Conservation (phyloP, 805 yeast genomes). For the Metschnikowia bowlesiae region DNA sequence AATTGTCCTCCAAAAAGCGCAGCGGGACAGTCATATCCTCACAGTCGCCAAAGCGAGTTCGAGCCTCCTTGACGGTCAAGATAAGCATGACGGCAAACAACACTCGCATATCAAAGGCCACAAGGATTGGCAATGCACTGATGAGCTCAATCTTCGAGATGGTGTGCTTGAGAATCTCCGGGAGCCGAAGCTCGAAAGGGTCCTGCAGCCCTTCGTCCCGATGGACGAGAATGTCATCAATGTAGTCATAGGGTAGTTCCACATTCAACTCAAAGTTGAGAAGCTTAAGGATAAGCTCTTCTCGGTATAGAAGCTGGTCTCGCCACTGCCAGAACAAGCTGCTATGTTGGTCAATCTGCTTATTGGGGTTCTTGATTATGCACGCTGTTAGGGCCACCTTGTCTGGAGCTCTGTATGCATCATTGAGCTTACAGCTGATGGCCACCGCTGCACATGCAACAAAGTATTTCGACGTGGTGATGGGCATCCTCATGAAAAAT, state of each 20-base stretch:
- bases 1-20: conserved; percentile 6
- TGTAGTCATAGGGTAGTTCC: conserved; percentile 35
- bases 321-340: conserved; percentile 42
- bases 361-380: conserved; percentile 29
- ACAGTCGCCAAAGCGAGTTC: conserved; percentile 9
- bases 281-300: conserved; percentile 36
- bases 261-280: conserved; percentile 38
- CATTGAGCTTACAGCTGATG: conserved; percentile 40
- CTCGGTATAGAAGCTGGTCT: conserved; percentile 40
- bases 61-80: conserved; percentile 16
- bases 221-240: conserved; percentile 20
- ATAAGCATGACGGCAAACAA: conserved; percentile 26
- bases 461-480: conserved; percentile 40
- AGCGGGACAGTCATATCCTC: conserved; percentile 9
- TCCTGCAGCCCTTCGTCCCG: conserved; percentile 8
- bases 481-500: conserved; percentile 39
- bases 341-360: conserved; percentile 35
- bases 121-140: conserved; percentile 35
- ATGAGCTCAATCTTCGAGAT: conserved; percentile 34
- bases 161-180: conserved; percentile 26
- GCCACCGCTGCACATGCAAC: conserved; percentile 43
- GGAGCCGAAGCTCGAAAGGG: conserved; percentile 11
- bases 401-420: conserved; percentile 41
- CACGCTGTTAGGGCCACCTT: conserved; percentile 39
- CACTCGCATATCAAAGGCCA: conserved; percentile 31